Base-by-base conservation (phyloP, 1,284 basidiomycete species). In the Leccinum griseonigrum region DNA sequence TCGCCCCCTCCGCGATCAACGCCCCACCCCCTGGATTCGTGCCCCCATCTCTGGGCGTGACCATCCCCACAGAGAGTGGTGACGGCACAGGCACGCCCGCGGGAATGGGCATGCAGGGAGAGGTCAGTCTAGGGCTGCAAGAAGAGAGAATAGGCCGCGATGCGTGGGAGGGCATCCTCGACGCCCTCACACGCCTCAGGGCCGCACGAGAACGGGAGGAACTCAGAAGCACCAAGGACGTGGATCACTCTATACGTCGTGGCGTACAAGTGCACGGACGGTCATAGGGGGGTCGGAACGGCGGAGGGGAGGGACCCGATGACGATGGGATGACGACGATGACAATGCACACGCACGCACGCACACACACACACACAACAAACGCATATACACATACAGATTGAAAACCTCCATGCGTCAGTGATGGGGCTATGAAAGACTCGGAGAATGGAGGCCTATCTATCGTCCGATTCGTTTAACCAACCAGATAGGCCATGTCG, bases 1-100 rank as follows among this genome's bases (percentile, higher is more conserved):
- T 92, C 65, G 88, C 91, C 34, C 90, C 91, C 3, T 89, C 89
- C 22, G 86, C 90, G 14, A 91, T 93, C 67, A 88, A 86, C 58
- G 90, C 91, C 2, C 90, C 90, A 38, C 82, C 85, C 3, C 81
- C 80, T 0, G 83, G 83, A 29, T 91, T 91, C 72, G 77, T 91
- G 10, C 90, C 90, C 9, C 85, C 88, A 9, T 85, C 89, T 3
- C 82, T 90, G 10, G 90, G 91, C 11, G 88, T 91, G n/a, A 88
- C 87, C 1, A 79, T 90, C 60, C 88, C 89, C 34, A 71, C 79
- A 4, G 77, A 78, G 11, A 11, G 43, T 46, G n/a, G 43, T 46
- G 43, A 46, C 26, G 75, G 76, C 13, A 72, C 74, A 54, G 63
- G 61, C 4, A 64, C 43, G 18, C 18, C 18, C 43, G 18, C 18